phyloP scores from a whole-genome alignment of 331 rosid genomes.

The Rhamnella rubrinervis region DNA sequence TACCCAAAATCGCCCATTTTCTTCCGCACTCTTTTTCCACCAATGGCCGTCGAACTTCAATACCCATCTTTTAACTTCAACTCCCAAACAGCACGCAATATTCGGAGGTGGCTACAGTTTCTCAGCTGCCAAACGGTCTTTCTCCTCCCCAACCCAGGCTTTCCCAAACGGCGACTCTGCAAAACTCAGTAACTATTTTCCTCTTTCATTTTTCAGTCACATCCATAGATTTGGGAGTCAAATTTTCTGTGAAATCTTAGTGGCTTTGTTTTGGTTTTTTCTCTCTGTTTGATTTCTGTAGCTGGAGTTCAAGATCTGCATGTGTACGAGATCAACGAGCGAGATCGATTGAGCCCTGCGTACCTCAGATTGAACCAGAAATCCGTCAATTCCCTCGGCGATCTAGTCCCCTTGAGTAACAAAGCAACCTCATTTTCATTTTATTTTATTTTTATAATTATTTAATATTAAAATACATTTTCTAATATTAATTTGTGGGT shows the following conservation, averaged over 20 bases:
- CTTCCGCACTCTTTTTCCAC: conserved; percentile 9
- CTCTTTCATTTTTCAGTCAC: not conserved
- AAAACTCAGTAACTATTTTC: conserved; percentile 16
- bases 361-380: conserved; percentile 79
- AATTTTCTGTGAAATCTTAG: conserved; percentile 5
- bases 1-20: conserved; percentile 16
- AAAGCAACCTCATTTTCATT: conserved; percentile 43
- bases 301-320: conserved; percentile 64
- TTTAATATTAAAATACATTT: not conserved
- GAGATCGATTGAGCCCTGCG: conserved; percentile 82
- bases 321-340: conserved; percentile 82
- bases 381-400: conserved; percentile 67
- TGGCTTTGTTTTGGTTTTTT: conserved; percentile 9
- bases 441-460: not conserved
- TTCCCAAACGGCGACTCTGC: conserved; percentile 30
- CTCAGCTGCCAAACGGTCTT: conserved; percentile 28
- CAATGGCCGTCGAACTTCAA: conserved; percentile 21
- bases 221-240: not conserved
- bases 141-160: conserved; percentile 51
- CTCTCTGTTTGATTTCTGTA: conserved; percentile 22
- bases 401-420: conserved; percentile 79
- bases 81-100: conserved; percentile 17
- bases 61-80: conserved; percentile 22
- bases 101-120: not conserved
- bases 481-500: not conserved